These are phyloP conservation scores for Filosporella fistucella DNA, from an alignment of 495 filamentous ascomycete genomes.

Conservation along the genomic window DNA sequence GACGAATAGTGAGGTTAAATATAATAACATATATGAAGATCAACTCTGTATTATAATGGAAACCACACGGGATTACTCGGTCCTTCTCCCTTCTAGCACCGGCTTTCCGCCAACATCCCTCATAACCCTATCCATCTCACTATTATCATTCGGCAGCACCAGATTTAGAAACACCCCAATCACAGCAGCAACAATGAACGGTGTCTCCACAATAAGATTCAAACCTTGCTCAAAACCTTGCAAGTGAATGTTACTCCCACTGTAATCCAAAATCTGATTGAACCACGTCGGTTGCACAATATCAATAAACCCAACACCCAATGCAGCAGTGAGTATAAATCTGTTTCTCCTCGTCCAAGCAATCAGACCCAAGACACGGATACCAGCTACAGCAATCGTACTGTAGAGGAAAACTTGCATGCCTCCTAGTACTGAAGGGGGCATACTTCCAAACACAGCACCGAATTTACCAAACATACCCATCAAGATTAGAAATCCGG, in stretches of 20 bases:
- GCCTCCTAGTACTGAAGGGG: slow-evolving; percentile 31
- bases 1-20: no score
- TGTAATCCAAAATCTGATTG: slow-evolving; percentile 23
- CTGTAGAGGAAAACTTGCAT: slow-evolving; percentile 39
- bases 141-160: slow-evolving; percentile 25
- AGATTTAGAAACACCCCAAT: slow-evolving; percentile 33
- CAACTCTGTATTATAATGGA: no score
- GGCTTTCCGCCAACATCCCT: slow-evolving; percentile 10
- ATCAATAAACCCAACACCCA: slow-evolving; percentile 32
- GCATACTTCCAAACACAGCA: slow-evolving; percentile 32
- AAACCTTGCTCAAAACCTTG: slow-evolving; percentile 33
- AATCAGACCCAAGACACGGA: slow-evolving; percentile 30
- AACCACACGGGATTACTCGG: no score
- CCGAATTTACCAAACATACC: slow-evolving; percentile 34
- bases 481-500: slow-evolving; percentile 31
- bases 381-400: slow-evolving; percentile 33
- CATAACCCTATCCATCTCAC: slow-evolving; percentile 12
- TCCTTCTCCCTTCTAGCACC: slow-evolving; percentile 1
- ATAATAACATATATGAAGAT: no score
- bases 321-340: slow-evolving; percentile 33
- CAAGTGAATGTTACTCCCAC: slow-evolving; percentile 11
- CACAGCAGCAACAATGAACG: slow-evolving; percentile 34
- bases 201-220: slow-evolving; percentile 29
- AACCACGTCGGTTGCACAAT: slow-evolving; percentile 34
- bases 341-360: slow-evolving; percentile 31